These are phyloP conservation scores for Hypoxylon subgilvum DNA, from an alignment of 495 filamentous ascomycete genomes.

Conservation along the genomic window DNA sequence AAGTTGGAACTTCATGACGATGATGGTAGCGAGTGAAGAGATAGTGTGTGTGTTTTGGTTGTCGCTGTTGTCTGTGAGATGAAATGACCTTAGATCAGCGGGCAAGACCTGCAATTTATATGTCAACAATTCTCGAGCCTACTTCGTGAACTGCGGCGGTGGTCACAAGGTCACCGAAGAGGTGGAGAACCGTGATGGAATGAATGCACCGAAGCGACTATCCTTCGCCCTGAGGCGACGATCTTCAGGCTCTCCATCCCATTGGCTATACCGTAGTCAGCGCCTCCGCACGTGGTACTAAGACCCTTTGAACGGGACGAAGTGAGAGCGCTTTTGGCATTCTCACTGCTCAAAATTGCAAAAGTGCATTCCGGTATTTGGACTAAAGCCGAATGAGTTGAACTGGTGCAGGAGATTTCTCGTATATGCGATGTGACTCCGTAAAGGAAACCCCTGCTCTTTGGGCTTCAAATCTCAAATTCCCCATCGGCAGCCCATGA, in stretches of 20 bases:
- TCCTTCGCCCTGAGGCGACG: neutral
- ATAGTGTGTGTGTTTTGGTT: neutral
- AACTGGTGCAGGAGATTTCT: conserved; percentile 14
- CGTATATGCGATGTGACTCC: conserved; percentile 39
- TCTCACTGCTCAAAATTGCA: neutral
- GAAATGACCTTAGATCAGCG: neutral
- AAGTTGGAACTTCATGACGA: conserved; percentile 43
- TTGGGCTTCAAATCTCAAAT: conserved; percentile 15
- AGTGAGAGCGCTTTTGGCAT: neutral
- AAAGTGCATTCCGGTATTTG: neutral
- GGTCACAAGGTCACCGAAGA: conserved; percentile 21
- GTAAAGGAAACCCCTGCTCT: conserved; percentile 15
- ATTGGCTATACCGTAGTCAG: conserved; percentile 33
- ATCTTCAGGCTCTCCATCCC: neutral
- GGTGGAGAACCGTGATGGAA: conserved; percentile 8
- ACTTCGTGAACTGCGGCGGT: neutral
- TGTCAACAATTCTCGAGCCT: neutral
- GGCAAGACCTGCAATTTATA: conserved; percentile 22
- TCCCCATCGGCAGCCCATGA: conserved; percentile 1
- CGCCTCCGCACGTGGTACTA: conserved; percentile 22
- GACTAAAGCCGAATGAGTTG: neutral
- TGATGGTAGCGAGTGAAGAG: neutral
- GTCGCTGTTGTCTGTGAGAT: neutral
- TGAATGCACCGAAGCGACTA: neutral
- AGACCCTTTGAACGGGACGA: neutral